Evolutionary conservation across 345 rosid species (phyloP), one percentile per base, ranked within the genome.

Genomic region (Euphorbia pulcherrima): DNA sequence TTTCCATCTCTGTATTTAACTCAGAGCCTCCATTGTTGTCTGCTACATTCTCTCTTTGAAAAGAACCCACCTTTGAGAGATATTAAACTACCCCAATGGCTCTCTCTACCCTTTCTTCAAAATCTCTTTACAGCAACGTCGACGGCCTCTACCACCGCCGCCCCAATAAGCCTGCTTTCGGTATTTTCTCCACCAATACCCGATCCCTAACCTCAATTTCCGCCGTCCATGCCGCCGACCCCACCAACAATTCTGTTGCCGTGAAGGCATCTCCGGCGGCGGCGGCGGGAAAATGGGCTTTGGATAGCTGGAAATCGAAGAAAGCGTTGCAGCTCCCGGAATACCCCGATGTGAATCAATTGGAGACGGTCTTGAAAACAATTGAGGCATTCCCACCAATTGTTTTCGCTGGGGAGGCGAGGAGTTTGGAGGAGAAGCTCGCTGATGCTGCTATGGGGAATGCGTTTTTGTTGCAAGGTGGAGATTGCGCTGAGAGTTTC

Each of bases 171-270:
- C 41, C 68, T 4, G 2, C 35, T 47, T 47, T 59, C 21, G 24
- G 47, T 33, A 17, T 69, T 16, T 14, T 59, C 8, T 23, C 64
- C 11, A 12, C 30, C 16, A 68, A 30, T 13, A 39, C 71, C 48
- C 69, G 67, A 58, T 71, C 76, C 18, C 55, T 80, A 73, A 67
- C 73, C 33, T 75, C 80, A 26, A 78, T 84, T 37, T 74, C 82
- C 74, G 89, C 90, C 75, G 86, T 83, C 63, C 96, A 79, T 30
- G 77, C 96, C 5, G 69, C 82, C 2, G 86, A 86, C 12, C 78
- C 83, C 68, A 70, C 76, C 40, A 85, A 74, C 58, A 82, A 61
- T 60, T 78, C 80, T 59, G 11, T 60, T 30, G 40, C 65, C 0
- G 57, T 64, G 21, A 71, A 64, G 68, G 57, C 16, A 10, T 11